Evolutionary conservation across 106 monocot genomes (phyloP).

Genomic region (Dioscorea dumetorum): DNA sequence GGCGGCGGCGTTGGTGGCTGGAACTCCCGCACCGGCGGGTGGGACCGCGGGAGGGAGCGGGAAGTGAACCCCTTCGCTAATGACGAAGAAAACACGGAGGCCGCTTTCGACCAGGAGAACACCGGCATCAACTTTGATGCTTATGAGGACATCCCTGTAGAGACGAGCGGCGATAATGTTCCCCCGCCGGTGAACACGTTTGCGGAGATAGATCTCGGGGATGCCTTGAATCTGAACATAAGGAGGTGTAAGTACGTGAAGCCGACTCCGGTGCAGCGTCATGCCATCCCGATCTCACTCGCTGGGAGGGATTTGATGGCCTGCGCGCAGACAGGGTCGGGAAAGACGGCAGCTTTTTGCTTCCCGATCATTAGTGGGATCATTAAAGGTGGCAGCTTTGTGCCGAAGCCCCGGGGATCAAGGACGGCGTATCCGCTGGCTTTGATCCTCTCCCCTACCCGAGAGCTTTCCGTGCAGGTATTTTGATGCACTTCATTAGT

Average conservation of each 20-base stretch:
- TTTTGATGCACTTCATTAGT: neutral
- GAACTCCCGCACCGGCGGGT: slow-evolving; percentile 33
- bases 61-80: slow-evolving; percentile 53
- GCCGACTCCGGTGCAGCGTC: slow-evolving; percentile 73
- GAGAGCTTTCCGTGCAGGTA: slow-evolving; percentile 70
- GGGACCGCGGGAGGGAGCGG: slow-evolving; percentile 35
- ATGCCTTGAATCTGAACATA: slow-evolving; percentile 67
- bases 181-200: slow-evolving; percentile 63
- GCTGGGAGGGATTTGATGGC: slow-evolving; percentile 70
- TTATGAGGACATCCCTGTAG: slow-evolving; percentile 75
- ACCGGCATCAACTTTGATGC: slow-evolving; percentile 74
- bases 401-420: slow-evolving; percentile 35
- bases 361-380: slow-evolving; percentile 78
- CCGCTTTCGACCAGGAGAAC: slow-evolving; percentile 30
- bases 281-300: slow-evolving; percentile 68
- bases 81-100: slow-evolving; percentile 20
- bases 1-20: slow-evolving; percentile 40
- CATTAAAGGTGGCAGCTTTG: slow-evolving; percentile 32
- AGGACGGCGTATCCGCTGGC: slow-evolving; percentile 49
- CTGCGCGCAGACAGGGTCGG: slow-evolving; percentile 78
- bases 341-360: slow-evolving; percentile 78
- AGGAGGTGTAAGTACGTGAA: slow-evolving; percentile 70
- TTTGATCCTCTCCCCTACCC: slow-evolving; percentile 67
- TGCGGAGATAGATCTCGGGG: slow-evolving; percentile 67
- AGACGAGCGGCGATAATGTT: slow-evolving; percentile 53